Evolutionary conservation across 2,329 filamentous ascomycete species (phyloP).

Genomic region (Colletotrichum gloeosporioides): DNA sequence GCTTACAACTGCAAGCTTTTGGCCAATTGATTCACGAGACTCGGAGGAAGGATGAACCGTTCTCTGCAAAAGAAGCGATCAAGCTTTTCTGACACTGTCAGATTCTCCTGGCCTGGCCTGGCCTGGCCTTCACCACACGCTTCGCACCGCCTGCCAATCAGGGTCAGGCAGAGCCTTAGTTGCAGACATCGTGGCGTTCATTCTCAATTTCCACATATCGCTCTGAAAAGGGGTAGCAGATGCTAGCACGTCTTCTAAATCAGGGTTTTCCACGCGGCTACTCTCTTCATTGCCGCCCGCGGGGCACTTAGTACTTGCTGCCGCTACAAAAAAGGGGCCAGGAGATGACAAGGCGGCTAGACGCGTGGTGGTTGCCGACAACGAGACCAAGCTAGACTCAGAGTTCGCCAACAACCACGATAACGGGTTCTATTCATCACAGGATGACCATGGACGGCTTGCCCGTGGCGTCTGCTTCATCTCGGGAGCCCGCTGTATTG

Average conservation of each 20-base stretch:
- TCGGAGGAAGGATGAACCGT: not conserved
- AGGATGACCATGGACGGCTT: not conserved
- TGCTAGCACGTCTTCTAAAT: not conserved
- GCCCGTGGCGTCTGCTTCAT: conserved; percentile 7
- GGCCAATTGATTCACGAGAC: not conserved
- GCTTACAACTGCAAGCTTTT: not conserved
- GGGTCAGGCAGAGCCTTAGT: not conserved
- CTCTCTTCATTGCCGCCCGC: not conserved
- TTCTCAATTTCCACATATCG: conserved; percentile 2
- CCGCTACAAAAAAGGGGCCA: not conserved
- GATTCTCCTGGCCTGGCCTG: not conserved
- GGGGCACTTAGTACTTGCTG: not conserved
- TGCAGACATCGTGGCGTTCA: not conserved
- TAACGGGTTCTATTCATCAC: not conserved
- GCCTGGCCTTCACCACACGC: not conserved
- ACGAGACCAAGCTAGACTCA: not conserved
- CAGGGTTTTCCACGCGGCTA: not conserved
- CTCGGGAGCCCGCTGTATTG: not conserved
- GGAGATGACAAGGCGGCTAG: not conserved
- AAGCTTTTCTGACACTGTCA: conserved; percentile 15
- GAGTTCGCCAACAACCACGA: not conserved
- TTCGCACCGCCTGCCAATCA: not conserved
- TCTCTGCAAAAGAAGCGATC: not conserved
- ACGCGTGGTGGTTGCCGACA: not conserved
- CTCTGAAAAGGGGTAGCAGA: not conserved